Evolutionary conservation across 2,329 filamentous ascomycete species (phyloP), one percentile per base, ranked within the genome.

Genomic region (Leptographium radiaticola): DNA sequence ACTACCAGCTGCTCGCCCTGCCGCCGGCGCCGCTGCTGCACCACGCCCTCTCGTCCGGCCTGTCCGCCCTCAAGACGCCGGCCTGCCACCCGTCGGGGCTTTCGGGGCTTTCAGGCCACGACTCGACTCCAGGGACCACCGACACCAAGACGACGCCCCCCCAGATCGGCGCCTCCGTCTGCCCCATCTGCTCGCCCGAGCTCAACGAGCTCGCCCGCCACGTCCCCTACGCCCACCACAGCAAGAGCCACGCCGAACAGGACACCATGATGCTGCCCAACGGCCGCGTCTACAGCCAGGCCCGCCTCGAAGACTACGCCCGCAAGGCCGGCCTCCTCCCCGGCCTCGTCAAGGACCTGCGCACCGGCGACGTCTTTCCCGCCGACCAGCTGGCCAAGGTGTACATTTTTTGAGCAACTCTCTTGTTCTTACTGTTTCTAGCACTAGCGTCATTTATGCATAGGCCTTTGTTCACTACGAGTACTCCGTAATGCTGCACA

Each of bases 21-120:
- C 90, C 93, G 0, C 77, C 85, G 2, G 81, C 84, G 20, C 90
- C 93, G 0, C 79, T 96, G 18, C 80, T 98, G 31, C 89, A 97
- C 69, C 86, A 94, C 57, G 93, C 93, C 13, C 79, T 98, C 11
- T 89, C 86, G 1, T 89, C 90, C 0, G 93, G 93, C 9, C 79
- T 98, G 11, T 96, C 90, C 0, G 90, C 93, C 1, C 83, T 98
- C 60, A 98, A 98, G 69, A 97, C 93, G 1, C 93, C 93, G 0
- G 84, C 89, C 16, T 98, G 93, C 66, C 90, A 97, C 70, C 86
- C 85, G 1, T 71, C 74, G n/a, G n/a, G n/a, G n/a, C n/a, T n/a
- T 25, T 72, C 79, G 6, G n/a, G 10, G 5, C 31, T 36, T 31
- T 2, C 12, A 8, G 44, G 12, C 33, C 15, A 49, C 33, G 31